Evolutionary conservation across 2,329 filamentous ascomycete species (phyloP).

Genomic region (Diaporthe destruens): DNA sequence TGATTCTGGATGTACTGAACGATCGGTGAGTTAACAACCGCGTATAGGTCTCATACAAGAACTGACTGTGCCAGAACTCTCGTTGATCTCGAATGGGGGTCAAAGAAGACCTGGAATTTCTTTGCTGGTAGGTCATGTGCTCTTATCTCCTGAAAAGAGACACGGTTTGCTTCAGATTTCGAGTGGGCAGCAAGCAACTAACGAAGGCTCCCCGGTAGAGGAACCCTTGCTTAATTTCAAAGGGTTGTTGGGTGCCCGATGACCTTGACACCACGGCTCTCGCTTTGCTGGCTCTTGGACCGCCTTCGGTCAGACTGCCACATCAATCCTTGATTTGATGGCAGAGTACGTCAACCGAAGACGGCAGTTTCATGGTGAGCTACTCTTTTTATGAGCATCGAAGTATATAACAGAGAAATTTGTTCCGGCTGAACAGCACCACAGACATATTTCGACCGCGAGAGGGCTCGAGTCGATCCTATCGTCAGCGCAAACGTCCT

Average conservation of each 20-base stretch:
- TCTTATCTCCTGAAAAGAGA: no score
- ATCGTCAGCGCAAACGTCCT: conserved; percentile 52
- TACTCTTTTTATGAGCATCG: no score
- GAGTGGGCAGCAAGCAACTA: neutral
- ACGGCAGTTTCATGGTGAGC: neutral
- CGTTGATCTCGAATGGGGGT: neutral
- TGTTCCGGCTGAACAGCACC: neutral
- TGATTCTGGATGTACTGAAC: neutral
- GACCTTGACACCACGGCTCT: conserved; percentile 53
- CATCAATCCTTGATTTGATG: neutral
- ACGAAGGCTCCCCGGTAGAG: conserved; percentile 42
- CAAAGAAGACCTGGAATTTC: conserved; percentile 12
- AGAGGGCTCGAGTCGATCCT: conserved; percentile 46
- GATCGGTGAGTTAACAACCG: neutral
- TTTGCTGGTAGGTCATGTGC: neutral
- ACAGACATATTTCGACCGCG: conserved; percentile 50
- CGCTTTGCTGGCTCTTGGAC: conserved; percentile 47
- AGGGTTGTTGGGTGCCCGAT: conserved; percentile 47
- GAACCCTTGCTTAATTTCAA: conserved; percentile 34
- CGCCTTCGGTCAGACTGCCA: conserved; percentile 23
- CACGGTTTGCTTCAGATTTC: no score
- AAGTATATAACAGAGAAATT: conserved; percentile 28
- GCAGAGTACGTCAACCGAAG: no score
- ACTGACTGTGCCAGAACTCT: neutral
- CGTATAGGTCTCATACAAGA: no score